Conservation (phyloP, 345 rosid genomes). For the Pugionium cornutum region DNA sequence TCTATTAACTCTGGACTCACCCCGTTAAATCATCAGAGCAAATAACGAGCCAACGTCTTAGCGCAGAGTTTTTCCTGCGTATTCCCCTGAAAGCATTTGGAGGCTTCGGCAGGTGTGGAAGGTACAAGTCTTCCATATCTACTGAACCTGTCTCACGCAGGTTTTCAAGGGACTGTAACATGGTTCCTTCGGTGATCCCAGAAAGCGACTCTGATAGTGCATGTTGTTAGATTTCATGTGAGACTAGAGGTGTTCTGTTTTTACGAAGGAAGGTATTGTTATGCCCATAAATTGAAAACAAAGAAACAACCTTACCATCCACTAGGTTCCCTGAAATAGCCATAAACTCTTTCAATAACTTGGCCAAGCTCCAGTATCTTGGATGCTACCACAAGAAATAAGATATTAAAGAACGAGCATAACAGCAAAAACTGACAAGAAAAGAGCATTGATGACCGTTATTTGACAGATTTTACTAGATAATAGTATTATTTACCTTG, state of each 20-base stretch:
- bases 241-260: not conserved
- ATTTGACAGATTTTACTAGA: constrained; percentile 15
- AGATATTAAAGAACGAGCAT: constrained; percentile 34
- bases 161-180: constrained; percentile 61
- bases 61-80: constrained; percentile 57
- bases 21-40: constrained; percentile 80
- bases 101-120: constrained; percentile 78
- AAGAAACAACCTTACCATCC: constrained; percentile 55
- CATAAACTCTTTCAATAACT: constrained; percentile 63
- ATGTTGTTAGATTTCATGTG: constrained; percentile 27
- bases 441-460: not conserved
- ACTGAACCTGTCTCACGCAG: constrained; percentile 55
- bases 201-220: constrained; percentile 58
- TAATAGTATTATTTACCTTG: constrained; percentile 51
- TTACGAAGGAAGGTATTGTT: constrained; percentile 3
- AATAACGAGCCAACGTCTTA: constrained; percentile 85
- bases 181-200: constrained; percentile 49
- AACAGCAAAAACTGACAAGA: constrained; percentile 14
- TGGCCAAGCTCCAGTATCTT: constrained; percentile 68
- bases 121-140: constrained; percentile 56
- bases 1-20: constrained; percentile 45
- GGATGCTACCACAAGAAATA: constrained; percentile 65
- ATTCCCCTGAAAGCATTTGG: constrained; percentile 85
- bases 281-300: constrained; percentile 6
- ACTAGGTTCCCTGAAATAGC: constrained; percentile 62